phyloP scores from a whole-genome alignment of 345 rosid genomes.

The Moricandia moricandioides region DNA sequence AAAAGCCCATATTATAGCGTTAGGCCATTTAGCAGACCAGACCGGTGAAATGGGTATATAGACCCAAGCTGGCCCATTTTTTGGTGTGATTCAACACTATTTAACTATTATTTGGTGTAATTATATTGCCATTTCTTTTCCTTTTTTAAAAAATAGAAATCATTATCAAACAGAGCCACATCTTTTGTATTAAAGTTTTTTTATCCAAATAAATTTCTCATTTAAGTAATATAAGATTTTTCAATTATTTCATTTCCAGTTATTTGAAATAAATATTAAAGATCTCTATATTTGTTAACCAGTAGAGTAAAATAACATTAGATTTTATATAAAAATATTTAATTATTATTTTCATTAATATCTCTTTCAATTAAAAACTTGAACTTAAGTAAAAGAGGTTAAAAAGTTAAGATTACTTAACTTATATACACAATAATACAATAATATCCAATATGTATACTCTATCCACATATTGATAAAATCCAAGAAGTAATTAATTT shows the following conservation, averaged over 20 bases:
- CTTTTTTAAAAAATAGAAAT: no score
- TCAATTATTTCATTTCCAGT: neutral
- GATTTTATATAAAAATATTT: no score
- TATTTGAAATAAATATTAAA: neutral
- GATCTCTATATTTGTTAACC: neutral
- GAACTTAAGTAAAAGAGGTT: neutral
- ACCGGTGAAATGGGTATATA: neutral
- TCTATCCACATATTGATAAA: neutral
- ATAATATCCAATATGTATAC: neutral
- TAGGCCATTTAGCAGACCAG: neutral
- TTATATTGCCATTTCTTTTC: neutral
- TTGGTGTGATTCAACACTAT: neutral
- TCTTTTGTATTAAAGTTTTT: no score
- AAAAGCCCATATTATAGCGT: constrained; percentile 12
- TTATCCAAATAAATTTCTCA: no score
- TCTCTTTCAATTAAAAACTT: neutral
- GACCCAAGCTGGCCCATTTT: neutral
- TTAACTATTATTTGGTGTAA: neutral
- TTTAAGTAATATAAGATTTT: neutral
- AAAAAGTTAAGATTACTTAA: neutral
- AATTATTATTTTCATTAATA: neutral
- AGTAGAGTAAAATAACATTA: neutral
- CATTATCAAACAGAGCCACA: no score
- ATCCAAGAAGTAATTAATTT: neutral
- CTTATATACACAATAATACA: neutral